A percentile compares a stretch with the other conserved stretches of the same genome.
phyloP scores from a whole-genome alignment of 2,329 filamentous ascomycete species.

The Claviceps lovelessii region DNA sequence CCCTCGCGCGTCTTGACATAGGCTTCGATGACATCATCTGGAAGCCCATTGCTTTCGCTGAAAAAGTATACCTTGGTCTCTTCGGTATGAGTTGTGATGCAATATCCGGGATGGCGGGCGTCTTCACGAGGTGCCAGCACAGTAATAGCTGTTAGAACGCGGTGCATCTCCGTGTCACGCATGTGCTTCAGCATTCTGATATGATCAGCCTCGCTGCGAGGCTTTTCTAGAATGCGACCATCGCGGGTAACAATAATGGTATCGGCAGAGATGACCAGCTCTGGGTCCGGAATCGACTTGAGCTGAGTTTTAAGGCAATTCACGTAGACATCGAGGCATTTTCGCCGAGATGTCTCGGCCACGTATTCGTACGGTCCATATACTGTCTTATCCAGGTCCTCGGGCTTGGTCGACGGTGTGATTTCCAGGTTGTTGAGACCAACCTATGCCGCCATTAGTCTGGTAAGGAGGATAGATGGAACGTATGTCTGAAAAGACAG shows the following conservation, averaged over 20 bases:
- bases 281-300: slow-evolving; percentile 49
- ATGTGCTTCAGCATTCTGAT: slow-evolving; percentile 69
- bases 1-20: slow-evolving; percentile 81
- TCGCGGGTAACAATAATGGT: slow-evolving; percentile 69
- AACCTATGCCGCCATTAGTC: slow-evolving; percentile 34
- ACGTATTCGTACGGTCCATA: slow-evolving; percentile 85
- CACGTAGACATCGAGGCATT: slow-evolving; percentile 60
- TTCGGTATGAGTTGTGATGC: slow-evolving; percentile 66
- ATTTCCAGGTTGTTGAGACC: slow-evolving; percentile 74
- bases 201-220: slow-evolving; percentile 66
- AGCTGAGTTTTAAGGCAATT: slow-evolving; percentile 28
- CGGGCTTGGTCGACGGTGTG: slow-evolving; percentile 66
- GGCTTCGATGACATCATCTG: slow-evolving; percentile 67
- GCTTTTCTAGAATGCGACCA: slow-evolving; percentile 82
- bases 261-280: slow-evolving; percentile 77
- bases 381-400: slow-evolving; percentile 64
- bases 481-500: background rate
- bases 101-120: slow-evolving; percentile 72
- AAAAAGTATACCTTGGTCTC: slow-evolving; percentile 89
- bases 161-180: slow-evolving; percentile 62
- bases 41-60: slow-evolving; percentile 37
- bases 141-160: slow-evolving; percentile 73
- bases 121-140: slow-evolving; percentile 72
- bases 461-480: background rate
- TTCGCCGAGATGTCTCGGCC: slow-evolving; percentile 67